Evolutionary conservation across 495 filamentous ascomycete genomes (phyloP).

Genomic region (Elasticomyces elasticus): DNA sequence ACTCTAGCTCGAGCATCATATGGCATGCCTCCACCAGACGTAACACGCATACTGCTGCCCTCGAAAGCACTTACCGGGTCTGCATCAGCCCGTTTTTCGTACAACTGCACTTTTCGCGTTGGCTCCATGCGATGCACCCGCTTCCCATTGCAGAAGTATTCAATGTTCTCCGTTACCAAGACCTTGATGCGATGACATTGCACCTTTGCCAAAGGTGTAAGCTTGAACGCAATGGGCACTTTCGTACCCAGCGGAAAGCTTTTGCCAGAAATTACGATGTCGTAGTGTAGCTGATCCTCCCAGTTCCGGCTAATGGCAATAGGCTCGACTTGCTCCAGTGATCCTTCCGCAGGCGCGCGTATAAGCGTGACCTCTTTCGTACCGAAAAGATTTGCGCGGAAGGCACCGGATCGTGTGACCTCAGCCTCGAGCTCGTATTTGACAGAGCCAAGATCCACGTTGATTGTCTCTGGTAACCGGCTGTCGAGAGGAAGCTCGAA

Average conservation of each 20-base stretch:
- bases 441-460: conserved; percentile 78
- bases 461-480: conserved; percentile 82
- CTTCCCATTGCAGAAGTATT: conserved; percentile 84
- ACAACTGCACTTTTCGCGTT: conserved; percentile 71
- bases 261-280: conserved; percentile 98
- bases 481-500: conserved; percentile 94
- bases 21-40: conserved; percentile 70
- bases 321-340: conserved; percentile 85
- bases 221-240: conserved; percentile 94
- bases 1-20: conserved; percentile 53
- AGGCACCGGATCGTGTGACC: conserved; percentile 83
- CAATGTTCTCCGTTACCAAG: conserved; percentile 84
- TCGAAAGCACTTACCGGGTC: conserved; percentile 66
- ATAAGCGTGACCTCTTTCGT: conserved; percentile 77
- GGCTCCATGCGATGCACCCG: conserved; percentile 80
- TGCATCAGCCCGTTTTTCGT: conserved; percentile 84
- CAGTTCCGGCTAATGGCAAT: conserved; percentile 95
- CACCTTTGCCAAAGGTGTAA: conserved; percentile 92
- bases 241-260: conserved; percentile 88
- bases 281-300: conserved; percentile 98
- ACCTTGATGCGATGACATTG: conserved; percentile 95
- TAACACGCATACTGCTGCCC: conserved; percentile 67
- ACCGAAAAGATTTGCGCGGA: conserved; percentile 81
- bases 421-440: conserved; percentile 81
- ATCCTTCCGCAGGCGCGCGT: conserved; percentile 80